phyloP scores from a whole-genome alignment of 805 yeast species.

The Lachancea waltii region DNA sequence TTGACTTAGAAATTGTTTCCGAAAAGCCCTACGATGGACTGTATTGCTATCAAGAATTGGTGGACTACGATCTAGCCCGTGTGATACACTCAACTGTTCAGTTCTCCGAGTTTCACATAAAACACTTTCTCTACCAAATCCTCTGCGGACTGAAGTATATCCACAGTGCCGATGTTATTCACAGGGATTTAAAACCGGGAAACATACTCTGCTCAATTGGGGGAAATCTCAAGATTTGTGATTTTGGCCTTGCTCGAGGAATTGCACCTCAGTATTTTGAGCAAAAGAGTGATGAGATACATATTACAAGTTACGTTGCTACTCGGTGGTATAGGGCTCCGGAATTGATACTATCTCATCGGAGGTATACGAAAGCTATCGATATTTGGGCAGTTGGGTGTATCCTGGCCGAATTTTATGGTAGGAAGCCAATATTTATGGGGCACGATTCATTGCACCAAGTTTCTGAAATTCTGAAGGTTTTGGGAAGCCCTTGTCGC shows the following conservation, averaged over 20 bases:
- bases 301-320: constrained; percentile 81
- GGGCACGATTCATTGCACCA: constrained; percentile 73
- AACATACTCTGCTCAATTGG: constrained; percentile 70
- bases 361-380: constrained; percentile 56
- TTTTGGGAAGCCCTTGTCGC: constrained; percentile 64
- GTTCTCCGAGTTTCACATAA: constrained; percentile 78
- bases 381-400: constrained; percentile 96
- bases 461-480: constrained; percentile 55
- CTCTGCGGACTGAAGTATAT: constrained; percentile 82
- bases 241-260: constrained; percentile 89
- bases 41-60: constrained; percentile 81
- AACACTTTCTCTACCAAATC: constrained; percentile 70
- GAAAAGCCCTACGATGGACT: constrained; percentile 73
- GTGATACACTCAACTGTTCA: constrained; percentile 75
- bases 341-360: constrained; percentile 63
- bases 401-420: constrained; percentile 77
- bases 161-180: constrained; percentile 88
- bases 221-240: constrained; percentile 81
- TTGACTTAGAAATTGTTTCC: constrained; percentile 67
- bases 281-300: constrained; percentile 32
- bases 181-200: constrained; percentile 89
- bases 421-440: constrained; percentile 70
- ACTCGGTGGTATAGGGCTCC: constrained; percentile 97
- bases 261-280: constrained; percentile 35
- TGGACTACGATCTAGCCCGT: constrained; percentile 72